Conservation (phyloP, 345 rosid species). For the Pugionium dolabratum region DNA sequence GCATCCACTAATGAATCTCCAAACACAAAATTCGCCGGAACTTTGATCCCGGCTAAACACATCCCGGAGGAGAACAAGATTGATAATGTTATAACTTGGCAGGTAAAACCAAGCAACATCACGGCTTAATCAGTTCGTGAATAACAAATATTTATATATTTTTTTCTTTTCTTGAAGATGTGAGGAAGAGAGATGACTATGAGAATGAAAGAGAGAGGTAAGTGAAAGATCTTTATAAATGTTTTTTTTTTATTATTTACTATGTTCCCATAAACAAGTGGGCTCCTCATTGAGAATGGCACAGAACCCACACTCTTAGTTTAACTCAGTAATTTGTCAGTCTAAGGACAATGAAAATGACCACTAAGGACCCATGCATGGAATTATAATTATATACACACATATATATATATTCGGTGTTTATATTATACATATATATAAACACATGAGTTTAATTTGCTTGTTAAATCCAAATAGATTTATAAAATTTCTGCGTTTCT, state of each 20-base stretch:
- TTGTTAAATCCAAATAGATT: too few relatives aligned
- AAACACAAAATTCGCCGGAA: slow-evolving; percentile 52
- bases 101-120: slow-evolving; percentile 22
- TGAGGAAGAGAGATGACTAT: slow-evolving; percentile 9
- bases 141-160: not conserved
- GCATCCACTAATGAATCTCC: slow-evolving; percentile 79
- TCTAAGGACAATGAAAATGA: not conserved
- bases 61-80: slow-evolving; percentile 1
- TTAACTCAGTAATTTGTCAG: not conserved
- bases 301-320: slow-evolving; percentile 8
- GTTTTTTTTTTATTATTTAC: not conserved
- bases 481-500: not conserved
- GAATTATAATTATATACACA: too few relatives aligned
- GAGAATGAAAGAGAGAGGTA: slow-evolving; percentile 18
- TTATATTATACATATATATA: too few relatives aligned
- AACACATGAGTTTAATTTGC: too few relatives aligned
- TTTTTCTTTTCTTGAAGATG: too few relatives aligned
- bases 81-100: slow-evolving; percentile 12
- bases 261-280: not conserved
- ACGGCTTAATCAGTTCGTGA: not conserved
- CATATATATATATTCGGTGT: too few relatives aligned
- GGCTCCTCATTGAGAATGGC: slow-evolving; percentile 9
- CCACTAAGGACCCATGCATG: not conserved
- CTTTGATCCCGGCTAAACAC: slow-evolving; percentile 15
- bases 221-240: slow-evolving; percentile 13